Evolutionary conservation across 805 yeast genomes (phyloP).

Genomic region (Isabelozyma pseudorhagii): DNA sequence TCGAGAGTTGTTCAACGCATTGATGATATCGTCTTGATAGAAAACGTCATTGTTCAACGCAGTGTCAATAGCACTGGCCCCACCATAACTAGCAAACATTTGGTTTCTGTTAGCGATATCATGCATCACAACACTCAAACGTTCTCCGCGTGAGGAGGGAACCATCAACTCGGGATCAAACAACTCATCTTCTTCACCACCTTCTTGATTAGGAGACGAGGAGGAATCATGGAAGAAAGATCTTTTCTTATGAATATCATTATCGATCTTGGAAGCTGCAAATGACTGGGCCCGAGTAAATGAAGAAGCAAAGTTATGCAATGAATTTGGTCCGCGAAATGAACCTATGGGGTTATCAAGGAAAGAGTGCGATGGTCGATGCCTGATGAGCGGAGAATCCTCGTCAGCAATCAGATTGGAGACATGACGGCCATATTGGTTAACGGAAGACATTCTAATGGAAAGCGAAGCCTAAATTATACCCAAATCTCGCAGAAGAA

Average conservation of each 20-base stretch:
- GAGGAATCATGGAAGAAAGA: constrained; percentile 48
- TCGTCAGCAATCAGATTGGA: neutral
- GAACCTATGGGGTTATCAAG: constrained; percentile 47
- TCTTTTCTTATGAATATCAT: constrained; percentile 55
- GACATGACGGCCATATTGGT: neutral
- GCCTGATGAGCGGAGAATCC: neutral
- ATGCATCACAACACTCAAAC: constrained; percentile 55
- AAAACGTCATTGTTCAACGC: constrained; percentile 30
- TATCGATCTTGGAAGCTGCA: constrained; percentile 46
- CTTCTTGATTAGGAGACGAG: constrained; percentile 12
- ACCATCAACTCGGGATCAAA: constrained; percentile 68
- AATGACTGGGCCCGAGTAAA: constrained; percentile 74
- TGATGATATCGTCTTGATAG: constrained; percentile 35
- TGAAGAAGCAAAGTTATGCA: constrained; percentile 78
- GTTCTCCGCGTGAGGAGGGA: constrained; percentile 62
- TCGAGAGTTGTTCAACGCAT: constrained; percentile 19
- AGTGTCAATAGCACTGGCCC: constrained; percentile 9
- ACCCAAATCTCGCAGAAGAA: no score
- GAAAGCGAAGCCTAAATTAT: neutral
- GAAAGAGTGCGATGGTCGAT: constrained; percentile 18
- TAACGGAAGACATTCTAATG: neutral
- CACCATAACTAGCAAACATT: constrained; percentile 9
- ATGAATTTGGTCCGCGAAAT: constrained; percentile 62
- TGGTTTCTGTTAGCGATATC: constrained; percentile 28
- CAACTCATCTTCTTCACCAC: constrained; percentile 53